Base-by-base conservation (phyloP, 306 rosid species). In the Senna siamea region DNA sequence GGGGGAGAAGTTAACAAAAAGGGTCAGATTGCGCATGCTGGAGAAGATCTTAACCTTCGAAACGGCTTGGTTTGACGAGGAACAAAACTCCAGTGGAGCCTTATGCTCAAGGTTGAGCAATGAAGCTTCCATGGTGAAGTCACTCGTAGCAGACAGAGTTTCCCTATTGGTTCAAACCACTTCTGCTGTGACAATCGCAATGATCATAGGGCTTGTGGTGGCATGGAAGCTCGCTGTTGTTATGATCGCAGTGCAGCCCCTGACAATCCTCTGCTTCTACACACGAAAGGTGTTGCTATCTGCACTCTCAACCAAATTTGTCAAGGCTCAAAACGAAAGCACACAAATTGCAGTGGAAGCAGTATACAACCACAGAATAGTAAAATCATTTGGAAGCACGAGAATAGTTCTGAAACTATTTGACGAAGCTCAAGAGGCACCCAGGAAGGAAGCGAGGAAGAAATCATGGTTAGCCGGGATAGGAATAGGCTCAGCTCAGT, bases 401-500 rank as follows among this genome's bases (percentile, higher is more conserved):
- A 70, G 79, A 52, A 85, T 85, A 69, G 93, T 94, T 28, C 77
- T 94, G 8, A 54, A 75, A 44, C 69, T 94, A 6, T 94, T 94
- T 3, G 97, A 91, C 22, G 78, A 89, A 56, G 96, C 96, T 5
- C 99, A 94, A 65, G 99, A 91, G 74, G 90, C 58, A 4, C 96
- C 97, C 0, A 83, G 97, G 74, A 91, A 84, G 72, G 99, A 89
- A 50, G 99, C 88, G 0, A 78, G 87, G 74, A 94, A 92, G 87
- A 94, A 90, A 73, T 38, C 99, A 6, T 91, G 99, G 97, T 76
- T 87, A 18, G 99, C 97, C 0, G 99, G 99, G 40, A 78, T 92
- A 37, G 99, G 99, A 13, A 91, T 94, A 92, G 99, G 97, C 5
- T 91, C 97, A 10, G 99, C 99, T 72, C 99, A 81, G 81, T 91